These are phyloP conservation scores for Aspergillus sp. DNA, from an alignment of 2,329 filamentous ascomycete genomes.

Conservation along the genomic window DNA sequence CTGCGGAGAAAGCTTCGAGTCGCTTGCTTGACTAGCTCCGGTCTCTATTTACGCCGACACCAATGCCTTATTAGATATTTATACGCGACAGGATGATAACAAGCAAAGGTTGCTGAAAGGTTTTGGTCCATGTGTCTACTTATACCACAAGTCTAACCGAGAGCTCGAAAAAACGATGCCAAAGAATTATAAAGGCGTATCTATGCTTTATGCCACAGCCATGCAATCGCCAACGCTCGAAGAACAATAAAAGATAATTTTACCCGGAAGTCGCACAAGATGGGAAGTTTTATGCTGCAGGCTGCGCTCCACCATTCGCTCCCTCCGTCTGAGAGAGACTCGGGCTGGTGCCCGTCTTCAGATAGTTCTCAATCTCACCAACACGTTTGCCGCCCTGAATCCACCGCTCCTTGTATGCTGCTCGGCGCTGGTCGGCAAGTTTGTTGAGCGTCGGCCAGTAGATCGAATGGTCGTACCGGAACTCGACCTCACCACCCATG, in stretches of 20 bases:
- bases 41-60: not conserved
- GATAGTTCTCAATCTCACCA: slow-evolving; percentile 83
- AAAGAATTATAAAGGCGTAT: slow-evolving; percentile 1
- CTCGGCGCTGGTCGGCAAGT: slow-evolving; percentile 66
- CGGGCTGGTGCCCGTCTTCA: slow-evolving; percentile 66
- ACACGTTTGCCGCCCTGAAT: slow-evolving; percentile 74
- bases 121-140: no score
- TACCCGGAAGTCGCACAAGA: not conserved
- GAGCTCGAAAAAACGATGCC: not conserved
- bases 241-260: not conserved
- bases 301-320: not conserved
- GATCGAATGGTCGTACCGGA: slow-evolving; percentile 82
- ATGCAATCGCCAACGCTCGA: slow-evolving; percentile 2
- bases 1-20: slow-evolving; percentile 6
- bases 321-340: slow-evolving; percentile 37
- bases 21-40: not conserved
- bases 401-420: slow-evolving; percentile 70
- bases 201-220: not conserved
- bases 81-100: no score
- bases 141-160: not conserved
- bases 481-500: slow-evolving; percentile 77
- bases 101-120: no score
- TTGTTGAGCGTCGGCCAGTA: slow-evolving; percentile 88
- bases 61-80: no score
- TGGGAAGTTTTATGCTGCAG: not conserved